Conservation (phyloP, 306 rosid species). For the Dalbergia oliveri region DNA sequence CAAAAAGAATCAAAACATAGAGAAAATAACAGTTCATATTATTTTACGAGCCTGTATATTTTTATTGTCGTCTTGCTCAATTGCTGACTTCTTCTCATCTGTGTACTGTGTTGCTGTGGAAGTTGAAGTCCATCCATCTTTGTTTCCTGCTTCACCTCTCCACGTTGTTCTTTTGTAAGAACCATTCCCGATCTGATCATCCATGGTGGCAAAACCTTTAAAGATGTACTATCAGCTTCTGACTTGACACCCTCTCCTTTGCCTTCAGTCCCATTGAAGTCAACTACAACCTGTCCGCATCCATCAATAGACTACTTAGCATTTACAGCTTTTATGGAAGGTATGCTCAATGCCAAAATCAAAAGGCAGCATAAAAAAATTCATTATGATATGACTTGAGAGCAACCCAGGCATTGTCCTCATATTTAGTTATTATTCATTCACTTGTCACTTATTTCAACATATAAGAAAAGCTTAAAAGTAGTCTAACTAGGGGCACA, state of each 20-base stretch:
- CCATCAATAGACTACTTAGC: conserved; percentile 38
- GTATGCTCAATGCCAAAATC: conserved; percentile 37
- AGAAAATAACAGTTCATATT: conserved; percentile 34
- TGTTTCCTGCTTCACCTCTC: conserved; percentile 77
- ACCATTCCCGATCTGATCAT: conserved; percentile 93
- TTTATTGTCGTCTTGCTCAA: conserved; percentile 59
- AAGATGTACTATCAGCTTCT: conserved; percentile 60
- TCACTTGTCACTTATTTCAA: conserved; percentile 14
- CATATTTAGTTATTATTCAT: conserved; percentile 21
- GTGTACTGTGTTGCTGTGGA: conserved; percentile 54
- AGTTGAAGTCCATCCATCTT: conserved; percentile 71
- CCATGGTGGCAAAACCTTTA: conserved; percentile 96
- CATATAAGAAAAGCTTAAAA: conserved; percentile 1
- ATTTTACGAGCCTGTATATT: conserved; percentile 65
- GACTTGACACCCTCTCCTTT: conserved; percentile 72
- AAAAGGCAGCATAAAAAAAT: conserved; percentile 3
- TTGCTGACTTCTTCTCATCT: conserved; percentile 73
- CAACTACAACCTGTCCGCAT: conserved; percentile 81
- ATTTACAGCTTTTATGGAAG: conserved; percentile 24
- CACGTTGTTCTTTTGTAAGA: conserved; percentile 94
- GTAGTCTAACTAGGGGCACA: background rate
- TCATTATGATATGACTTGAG: conserved; percentile 4
- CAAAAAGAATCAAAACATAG: conserved; percentile 15
- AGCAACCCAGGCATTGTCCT: background rate
- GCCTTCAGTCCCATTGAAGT: conserved; percentile 75